Evolutionary conservation across 352 stramenopile genomes (phyloP).

Genomic region (Globisporangium emineosum): DNA sequence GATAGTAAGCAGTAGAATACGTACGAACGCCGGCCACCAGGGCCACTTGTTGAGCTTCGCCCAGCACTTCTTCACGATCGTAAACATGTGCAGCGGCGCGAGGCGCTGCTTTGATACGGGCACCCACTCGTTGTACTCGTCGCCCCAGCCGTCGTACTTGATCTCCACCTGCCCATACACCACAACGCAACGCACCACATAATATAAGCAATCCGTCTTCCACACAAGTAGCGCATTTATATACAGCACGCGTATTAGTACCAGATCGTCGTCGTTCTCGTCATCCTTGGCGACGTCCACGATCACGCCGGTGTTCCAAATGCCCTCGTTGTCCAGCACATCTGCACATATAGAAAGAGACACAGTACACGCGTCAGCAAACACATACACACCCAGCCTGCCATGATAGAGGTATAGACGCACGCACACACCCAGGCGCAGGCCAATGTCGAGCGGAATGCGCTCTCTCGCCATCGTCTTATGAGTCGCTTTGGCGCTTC

Average conservation of each 20-base stretch:
- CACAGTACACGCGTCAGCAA: background rate
- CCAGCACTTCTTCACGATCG: constrained; percentile 85
- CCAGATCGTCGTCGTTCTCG: constrained; percentile 51
- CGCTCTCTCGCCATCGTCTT: constrained; percentile 22
- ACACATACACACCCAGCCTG: background rate
- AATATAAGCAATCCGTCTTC: background rate
- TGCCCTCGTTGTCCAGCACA: constrained; percentile 78
- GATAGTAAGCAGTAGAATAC: constrained; percentile 10
- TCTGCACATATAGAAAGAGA: constrained; percentile 27
- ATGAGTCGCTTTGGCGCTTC: constrained; percentile 13
- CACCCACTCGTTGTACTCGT: constrained; percentile 83
- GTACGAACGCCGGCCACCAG: constrained; percentile 78
- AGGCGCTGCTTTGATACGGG: constrained; percentile 48
- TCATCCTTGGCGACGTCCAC: constrained; percentile 62
- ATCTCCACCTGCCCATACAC: constrained; percentile 50
- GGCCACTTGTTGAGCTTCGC: constrained; percentile 82
- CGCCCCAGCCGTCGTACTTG: constrained; percentile 82
- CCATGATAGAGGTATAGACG: background rate
- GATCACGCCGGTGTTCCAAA: constrained; percentile 78
- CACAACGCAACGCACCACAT: background rate
- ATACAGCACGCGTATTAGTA: constrained; percentile 10
- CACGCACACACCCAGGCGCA: constrained; percentile 62
- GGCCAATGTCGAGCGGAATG: constrained; percentile 62
- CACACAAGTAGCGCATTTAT: too few relatives aligned
- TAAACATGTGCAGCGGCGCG: constrained; percentile 77